Conservation (phyloP, 768 basidiomycete species). For the Pulveroboletus sp. region DNA sequence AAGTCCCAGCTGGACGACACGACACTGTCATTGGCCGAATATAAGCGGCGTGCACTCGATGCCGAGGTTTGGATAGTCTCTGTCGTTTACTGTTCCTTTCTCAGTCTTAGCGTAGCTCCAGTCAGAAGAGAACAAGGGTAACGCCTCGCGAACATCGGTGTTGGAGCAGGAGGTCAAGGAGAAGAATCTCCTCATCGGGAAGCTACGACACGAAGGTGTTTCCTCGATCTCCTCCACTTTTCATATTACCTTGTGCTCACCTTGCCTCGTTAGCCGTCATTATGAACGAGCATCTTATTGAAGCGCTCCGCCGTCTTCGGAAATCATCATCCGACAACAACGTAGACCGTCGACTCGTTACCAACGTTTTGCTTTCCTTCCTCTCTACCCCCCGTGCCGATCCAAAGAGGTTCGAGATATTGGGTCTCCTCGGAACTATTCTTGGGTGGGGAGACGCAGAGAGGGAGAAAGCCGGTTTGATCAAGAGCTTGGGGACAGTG, state of each 20-base stretch:
- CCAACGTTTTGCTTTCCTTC: constrained; percentile 89
- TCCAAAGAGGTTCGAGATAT: constrained; percentile 95
- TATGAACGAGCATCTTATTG: constrained; percentile 95
- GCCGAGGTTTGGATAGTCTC: constrained; percentile 63
- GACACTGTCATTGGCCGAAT: constrained; percentile 82
- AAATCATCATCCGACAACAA: constrained; percentile 80
- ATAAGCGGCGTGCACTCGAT: constrained; percentile 78
- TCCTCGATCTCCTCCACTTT: constrained; percentile 11
- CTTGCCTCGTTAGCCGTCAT: constrained; percentile 67
- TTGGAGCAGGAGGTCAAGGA: constrained; percentile 92
- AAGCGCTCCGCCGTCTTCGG: constrained; percentile 91
- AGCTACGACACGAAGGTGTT: constrained; percentile 89
- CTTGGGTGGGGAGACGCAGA: constrained; percentile 92
- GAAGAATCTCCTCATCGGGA: constrained; percentile 91
- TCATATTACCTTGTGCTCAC: constrained; percentile 1
- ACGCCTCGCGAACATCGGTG: constrained; percentile 59
- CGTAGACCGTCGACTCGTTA: constrained; percentile 90
- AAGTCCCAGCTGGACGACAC: constrained; percentile 66
- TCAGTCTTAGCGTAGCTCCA: constrained; percentile 46
- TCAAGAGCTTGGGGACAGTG: constrained; percentile 42
- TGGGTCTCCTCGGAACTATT: constrained; percentile 80
- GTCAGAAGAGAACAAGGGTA: constrained; percentile 67
- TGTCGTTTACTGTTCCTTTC: background rate
- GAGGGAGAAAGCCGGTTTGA: constrained; percentile 77
- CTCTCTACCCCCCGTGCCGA: constrained; percentile 87